These are phyloP conservation scores for Suillus subaureus DNA, from an alignment of 768 basidiomycete genomes.

Conservation along the genomic window DNA sequence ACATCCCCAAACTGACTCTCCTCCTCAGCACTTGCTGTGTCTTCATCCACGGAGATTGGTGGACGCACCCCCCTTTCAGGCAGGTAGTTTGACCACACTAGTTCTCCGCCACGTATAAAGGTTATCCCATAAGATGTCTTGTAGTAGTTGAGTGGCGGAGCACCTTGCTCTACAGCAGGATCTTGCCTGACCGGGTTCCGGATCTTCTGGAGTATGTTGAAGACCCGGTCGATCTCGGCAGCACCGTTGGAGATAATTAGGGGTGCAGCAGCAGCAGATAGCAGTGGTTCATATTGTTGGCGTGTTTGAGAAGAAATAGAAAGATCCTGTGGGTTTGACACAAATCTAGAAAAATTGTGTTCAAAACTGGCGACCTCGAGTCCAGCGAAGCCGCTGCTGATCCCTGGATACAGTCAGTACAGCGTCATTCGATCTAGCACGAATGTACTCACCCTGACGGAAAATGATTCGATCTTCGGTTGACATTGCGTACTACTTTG, in stretches of 20 bases:
- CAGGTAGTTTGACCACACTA: constrained; percentile 24
- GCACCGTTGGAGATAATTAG: background rate
- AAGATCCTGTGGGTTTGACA: background rate
- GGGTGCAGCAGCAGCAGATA: constrained; percentile 1
- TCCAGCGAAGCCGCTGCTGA: constrained; percentile 5
- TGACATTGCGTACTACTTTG: constrained; percentile 19
- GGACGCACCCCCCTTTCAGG: constrained; percentile 52
- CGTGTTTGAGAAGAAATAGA: background rate
- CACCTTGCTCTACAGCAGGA: background rate
- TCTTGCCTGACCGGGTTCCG: background rate
- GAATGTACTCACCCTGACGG: background rate
- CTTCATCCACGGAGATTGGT: constrained; percentile 41
- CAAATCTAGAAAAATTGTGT: constrained; percentile 6
- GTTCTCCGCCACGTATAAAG: background rate
- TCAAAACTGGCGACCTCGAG: constrained; percentile 4
- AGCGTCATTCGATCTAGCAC: background rate
- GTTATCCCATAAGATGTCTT: constrained; percentile 1
- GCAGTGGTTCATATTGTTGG: background rate
- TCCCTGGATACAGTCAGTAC: background rate
- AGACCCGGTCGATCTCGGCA: background rate
- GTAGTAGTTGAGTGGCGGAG: constrained; percentile 6
- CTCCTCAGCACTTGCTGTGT: constrained; percentile 58
- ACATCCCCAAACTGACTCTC: constrained; percentile 71
- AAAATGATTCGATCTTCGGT: constrained; percentile 19
- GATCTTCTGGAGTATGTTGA: background rate